Base-by-base conservation (phyloP, 768 basidiomycete genomes). In the Mycena epipterygia region DNA sequence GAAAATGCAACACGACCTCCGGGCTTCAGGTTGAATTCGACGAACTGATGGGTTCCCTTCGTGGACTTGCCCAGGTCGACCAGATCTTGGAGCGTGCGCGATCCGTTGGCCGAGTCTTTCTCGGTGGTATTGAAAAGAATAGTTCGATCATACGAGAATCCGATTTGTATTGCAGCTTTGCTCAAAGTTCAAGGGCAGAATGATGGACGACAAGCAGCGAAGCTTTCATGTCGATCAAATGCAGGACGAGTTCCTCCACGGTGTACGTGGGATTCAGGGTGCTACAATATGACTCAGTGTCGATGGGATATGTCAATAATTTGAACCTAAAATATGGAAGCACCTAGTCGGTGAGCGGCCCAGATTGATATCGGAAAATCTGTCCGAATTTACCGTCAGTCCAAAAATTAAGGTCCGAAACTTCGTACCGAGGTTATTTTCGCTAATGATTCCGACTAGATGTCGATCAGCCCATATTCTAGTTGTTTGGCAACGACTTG, bases 1-100 rank as follows among this genome's bases (percentile, higher is more conserved):
- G 87, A 70, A 80, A 83, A n/a, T 86, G 75, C 57, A 88, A 80
- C 2, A 87, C 88, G 29, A 87, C 67, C 75, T 2, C 84, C 85
- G 0, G 82, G 81, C 19, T 61, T 73, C 32, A 89, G 76, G 12
- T 70, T 77, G 29, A 81, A 79, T 72, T 88, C 88, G 5, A 71
- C 76, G 59, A 82, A 88, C 19, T 14, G 39, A 17, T 60, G 25
- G 19, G 57, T 42, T 11, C 17, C 19, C 44, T 64, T 42, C 21
- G 14, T 58, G 17, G 52, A 19, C 7, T 23, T 8, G 27, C 68
- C 62, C 3, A 53, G 16, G 6, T 64, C 37, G 27, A 71, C 41
- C 12, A 71, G 33, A 25, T 70, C 49, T 30, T 59, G 35, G 37
- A 70, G 30, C 1, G 63, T 52, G 41, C 21, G 30, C 6, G 30